Evolutionary conservation across 306 rosid genomes (phyloP).

Genomic region (Hippophae gyantsensis): DNA sequence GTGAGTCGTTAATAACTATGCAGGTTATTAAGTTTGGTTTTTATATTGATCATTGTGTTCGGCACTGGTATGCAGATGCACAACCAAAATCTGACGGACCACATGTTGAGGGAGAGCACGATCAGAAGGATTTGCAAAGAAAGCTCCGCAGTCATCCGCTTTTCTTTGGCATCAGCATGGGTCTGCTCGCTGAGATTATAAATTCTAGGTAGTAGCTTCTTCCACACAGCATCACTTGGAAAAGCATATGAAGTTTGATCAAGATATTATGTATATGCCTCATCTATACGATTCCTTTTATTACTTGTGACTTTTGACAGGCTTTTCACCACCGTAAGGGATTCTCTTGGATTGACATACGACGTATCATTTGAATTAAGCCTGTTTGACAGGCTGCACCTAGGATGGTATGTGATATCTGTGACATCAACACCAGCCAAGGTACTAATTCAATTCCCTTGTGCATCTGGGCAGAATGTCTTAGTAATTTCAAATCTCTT

Average conservation of each 20-base stretch:
- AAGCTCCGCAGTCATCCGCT: slow-evolving; percentile 70
- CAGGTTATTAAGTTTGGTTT: slow-evolving; percentile 1
- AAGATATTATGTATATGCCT: neutral
- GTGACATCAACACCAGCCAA: slow-evolving; percentile 94
- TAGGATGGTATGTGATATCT: slow-evolving; percentile 96
- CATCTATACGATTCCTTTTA: too few relatives aligned
- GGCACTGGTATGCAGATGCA: slow-evolving; percentile 34
- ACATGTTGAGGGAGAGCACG: slow-evolving; percentile 22
- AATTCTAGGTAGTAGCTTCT: slow-evolving; percentile 87
- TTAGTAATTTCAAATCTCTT: slow-evolving; percentile 17
- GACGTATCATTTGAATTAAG: slow-evolving; percentile 91
- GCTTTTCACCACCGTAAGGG: slow-evolving; percentile 93
- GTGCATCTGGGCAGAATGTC: slow-evolving; percentile 1
- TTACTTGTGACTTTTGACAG: slow-evolving; percentile 27
- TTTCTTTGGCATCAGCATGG: slow-evolving; percentile 95
- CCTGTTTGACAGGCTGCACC: slow-evolving; percentile 81
- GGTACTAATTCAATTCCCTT: slow-evolving; percentile 44
- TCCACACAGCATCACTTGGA: slow-evolving; percentile 18
- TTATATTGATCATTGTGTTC: slow-evolving; percentile 4
- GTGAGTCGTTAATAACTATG: slow-evolving; percentile 35
- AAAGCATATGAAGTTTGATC: slow-evolving; percentile 1
- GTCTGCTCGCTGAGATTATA: slow-evolving; percentile 86
- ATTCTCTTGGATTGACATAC: slow-evolving; percentile 93
- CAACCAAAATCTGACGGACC: slow-evolving; percentile 25
- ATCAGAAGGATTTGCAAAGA: slow-evolving; percentile 32